Base-by-base conservation (phyloP, 2,329 filamentous ascomycete genomes). In the Alternaria sp. region DNA sequence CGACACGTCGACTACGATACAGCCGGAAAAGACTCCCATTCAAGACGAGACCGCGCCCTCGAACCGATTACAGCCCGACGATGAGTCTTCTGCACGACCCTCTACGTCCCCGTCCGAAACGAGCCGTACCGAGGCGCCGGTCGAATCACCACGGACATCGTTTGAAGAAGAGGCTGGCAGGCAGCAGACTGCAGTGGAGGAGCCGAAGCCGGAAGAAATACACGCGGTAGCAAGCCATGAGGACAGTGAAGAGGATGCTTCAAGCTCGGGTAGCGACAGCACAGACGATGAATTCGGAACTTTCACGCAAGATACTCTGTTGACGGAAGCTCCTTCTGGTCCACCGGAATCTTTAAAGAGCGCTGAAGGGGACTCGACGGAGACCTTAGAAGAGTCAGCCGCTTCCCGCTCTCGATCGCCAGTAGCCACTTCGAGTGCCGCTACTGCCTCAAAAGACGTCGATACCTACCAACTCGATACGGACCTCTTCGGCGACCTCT, bases 121-220 rank as follows among this genome's bases (percentile, higher is more conserved):
- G 7, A 81, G 78, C 61, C 78, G 74, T 44, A 69, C 66, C 18
- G 78, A 76, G 41, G 62, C 65, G 7, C 63, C 66, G 8, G 55
- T 66, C 37, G 78, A 80, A 44, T 81, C 79, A 21, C 71, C 78
- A 4, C 61, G 79, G 15, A 81, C 78, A 9, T 81, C 79, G 2
- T 69, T 80, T 25, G 79, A 81, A 50, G 78, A 80, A 28, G 76
- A 60, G 25, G 3, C 18, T 14, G 15, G n/a, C 30, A 49, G 25
- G 25, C 33, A 23, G 6, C 43, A 51, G 9, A 25, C 20, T 20
- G 23, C 11, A 41, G 37, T 6, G 33, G 47, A 54, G 20, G 47
- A 30, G 5, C 12, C 14, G 10, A 23, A 12, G 4, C 23, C n/a
- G 1, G 25, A 53, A 4, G 33, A 59, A 14, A 11, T 6, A 6